phyloP scores from a whole-genome alignment of 192 early-diverging fungal species.

The Dimargaris verticillata region DNA sequence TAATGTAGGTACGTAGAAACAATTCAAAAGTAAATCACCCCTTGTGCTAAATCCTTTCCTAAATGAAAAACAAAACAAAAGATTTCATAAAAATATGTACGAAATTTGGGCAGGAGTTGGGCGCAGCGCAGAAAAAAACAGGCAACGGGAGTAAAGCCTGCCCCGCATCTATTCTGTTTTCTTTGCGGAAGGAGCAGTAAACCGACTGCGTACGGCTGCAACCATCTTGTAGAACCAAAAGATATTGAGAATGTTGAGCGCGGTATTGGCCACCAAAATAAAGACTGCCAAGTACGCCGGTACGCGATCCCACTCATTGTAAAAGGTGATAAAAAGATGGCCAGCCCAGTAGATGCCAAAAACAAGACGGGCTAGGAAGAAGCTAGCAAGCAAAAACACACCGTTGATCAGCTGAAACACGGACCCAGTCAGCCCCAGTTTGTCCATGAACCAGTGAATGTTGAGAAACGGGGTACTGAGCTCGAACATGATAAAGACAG shows the following conservation, averaged over 20 bases:
- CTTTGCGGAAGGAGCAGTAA: slow-evolving; percentile 8
- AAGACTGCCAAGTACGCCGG: slow-evolving; percentile 24
- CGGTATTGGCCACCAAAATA: slow-evolving; percentile 31
- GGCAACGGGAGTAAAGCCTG: no score
- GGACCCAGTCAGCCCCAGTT: slow-evolving; percentile 65
- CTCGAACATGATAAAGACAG: slow-evolving; percentile 80
- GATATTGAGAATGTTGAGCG: slow-evolving; percentile 47
- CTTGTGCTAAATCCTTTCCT: no score
- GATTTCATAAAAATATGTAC: no score
- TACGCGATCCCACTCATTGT: slow-evolving; percentile 8
- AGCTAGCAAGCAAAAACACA: slow-evolving; percentile 49
- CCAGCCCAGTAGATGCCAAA: slow-evolving; percentile 63
- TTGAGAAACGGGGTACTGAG: slow-evolving; percentile 82
- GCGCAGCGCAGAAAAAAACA: no score
- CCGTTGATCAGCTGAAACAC: slow-evolving; percentile 72
- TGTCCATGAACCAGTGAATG: slow-evolving; percentile 80
- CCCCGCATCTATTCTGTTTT: no score
- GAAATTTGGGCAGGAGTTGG: no score
- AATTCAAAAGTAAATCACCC: no score
- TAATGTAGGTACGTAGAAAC: no score
- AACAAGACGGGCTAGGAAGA: slow-evolving; percentile 57
- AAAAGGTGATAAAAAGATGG: slow-evolving; percentile 18
- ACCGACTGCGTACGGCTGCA: slow-evolving; percentile 22
- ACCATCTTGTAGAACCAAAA: slow-evolving; percentile 43
- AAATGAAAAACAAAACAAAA: no score